phyloP scores from a whole-genome alignment of 345 rosid species.

The Turritis glabra region DNA sequence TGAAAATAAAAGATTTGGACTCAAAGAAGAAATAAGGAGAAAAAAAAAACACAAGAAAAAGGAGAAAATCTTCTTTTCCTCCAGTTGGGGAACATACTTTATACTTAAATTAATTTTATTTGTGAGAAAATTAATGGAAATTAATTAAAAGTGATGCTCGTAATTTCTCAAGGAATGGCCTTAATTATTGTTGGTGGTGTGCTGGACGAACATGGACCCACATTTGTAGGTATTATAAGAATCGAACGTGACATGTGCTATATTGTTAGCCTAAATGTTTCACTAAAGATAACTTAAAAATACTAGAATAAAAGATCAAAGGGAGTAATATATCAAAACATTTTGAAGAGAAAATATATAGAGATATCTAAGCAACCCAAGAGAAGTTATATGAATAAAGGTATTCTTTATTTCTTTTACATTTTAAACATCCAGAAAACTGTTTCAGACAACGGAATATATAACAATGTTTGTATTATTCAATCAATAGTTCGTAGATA shows the following conservation, averaged over 20 bases:
- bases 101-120: not conserved
- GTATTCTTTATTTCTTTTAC: too few species aligned
- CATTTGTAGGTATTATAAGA: not conserved
- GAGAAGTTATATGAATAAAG: too few species aligned
- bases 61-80: constrained; percentile 14
- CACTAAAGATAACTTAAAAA: not conserved
- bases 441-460: not conserved
- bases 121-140: not conserved
- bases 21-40: not conserved
- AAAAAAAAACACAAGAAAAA: not conserved
- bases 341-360: not conserved
- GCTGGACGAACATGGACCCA: constrained; percentile 24
- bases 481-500: not conserved
- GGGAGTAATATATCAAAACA: not conserved
- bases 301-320: not conserved
- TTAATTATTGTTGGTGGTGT: constrained; percentile 30
- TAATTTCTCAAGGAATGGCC: constrained; percentile 30
- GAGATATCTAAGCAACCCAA: not conserved
- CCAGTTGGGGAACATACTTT: constrained; percentile 36
- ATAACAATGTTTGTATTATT: not conserved
- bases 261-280: not conserved
- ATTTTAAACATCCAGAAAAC: too few species aligned
- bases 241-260: constrained; percentile 18
- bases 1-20: too few species aligned
- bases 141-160: not conserved